Percentiles rank a stretch among this genome's conserved stretches.
Evolutionary conservation across 1,284 basidiomycete species (phyloP).

Genomic region (Nidula niveotomentosa): DNA sequence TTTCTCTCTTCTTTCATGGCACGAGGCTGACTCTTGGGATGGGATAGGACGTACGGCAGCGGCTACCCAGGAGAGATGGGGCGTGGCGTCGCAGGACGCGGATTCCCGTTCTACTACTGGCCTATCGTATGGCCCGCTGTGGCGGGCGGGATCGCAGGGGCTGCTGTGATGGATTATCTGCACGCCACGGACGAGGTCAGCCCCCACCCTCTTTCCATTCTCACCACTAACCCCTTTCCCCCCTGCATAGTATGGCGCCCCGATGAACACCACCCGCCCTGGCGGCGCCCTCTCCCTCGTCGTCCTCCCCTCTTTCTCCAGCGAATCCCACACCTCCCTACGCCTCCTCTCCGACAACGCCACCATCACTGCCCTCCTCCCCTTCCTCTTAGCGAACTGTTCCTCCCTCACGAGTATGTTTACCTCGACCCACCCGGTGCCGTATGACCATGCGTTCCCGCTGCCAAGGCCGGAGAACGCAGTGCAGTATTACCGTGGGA

Average conservation of each 20-base stretch:
- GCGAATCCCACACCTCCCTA: constrained; percentile 8
- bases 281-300: neutral
- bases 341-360: constrained; percentile 21
- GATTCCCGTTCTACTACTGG: constrained; percentile 61
- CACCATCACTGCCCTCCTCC: constrained; percentile 26
- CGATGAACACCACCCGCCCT: neutral
- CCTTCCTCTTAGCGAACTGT: constrained; percentile 32
- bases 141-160: constrained; percentile 29
- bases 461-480: constrained; percentile 29
- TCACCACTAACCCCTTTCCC: neutral
- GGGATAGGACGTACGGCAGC: constrained; percentile 50
- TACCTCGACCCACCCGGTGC: constrained; percentile 17
- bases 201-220: neutral
- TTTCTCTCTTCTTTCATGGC: neutral
- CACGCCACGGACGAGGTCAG: constrained; percentile 30
- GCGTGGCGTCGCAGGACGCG: constrained; percentile 42
- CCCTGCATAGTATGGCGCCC: neutral
- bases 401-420: constrained; percentile 12
- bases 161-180: constrained; percentile 31
- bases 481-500: constrained; percentile 51
- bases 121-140: constrained; percentile 45
- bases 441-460: constrained; percentile 28
- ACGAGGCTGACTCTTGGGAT: neutral
- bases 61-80: constrained; percentile 49
- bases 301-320: constrained; percentile 4